phyloP scores from a whole-genome alignment of 78 protist genomes.

The Polysphondylium violaceum region DNA sequence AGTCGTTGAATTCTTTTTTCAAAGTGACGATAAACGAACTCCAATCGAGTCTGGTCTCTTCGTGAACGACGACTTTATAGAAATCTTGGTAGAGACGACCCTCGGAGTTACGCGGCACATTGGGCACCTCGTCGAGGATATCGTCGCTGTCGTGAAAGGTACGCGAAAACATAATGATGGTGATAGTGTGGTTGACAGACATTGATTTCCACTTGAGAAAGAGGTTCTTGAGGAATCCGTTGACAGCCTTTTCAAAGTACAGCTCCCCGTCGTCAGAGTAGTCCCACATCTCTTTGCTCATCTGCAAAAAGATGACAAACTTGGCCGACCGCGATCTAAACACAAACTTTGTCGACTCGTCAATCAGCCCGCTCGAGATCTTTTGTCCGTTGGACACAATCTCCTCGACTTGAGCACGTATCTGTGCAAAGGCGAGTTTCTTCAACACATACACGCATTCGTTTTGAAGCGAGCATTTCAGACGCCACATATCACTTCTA shows the following conservation, averaged over 20 bases:
- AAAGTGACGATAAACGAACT: constrained; percentile 55
- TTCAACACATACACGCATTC: constrained; percentile 73
- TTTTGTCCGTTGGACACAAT: constrained; percentile 63
- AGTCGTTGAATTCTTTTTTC: constrained; percentile 69
- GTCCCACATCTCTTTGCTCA: constrained; percentile 92
- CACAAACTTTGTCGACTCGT: constrained; percentile 84
- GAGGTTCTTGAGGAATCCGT: constrained; percentile 81
- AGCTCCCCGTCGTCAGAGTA: constrained; percentile 83
- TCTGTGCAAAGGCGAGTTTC: constrained; percentile 70
- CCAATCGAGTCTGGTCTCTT: constrained; percentile 81
- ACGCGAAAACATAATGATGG: constrained; percentile 84
- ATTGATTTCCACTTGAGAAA: constrained; percentile 76
- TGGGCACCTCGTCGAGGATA: constrained; percentile 43
- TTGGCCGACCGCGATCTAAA: constrained; percentile 87
- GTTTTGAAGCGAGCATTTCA: constrained; percentile 52
- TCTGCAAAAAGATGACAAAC: constrained; percentile 80
- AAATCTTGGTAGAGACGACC: constrained; percentile 82
- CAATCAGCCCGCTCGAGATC: constrained; percentile 80
- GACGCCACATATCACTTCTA: constrained; percentile 86
- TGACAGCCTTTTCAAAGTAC: constrained; percentile 83
- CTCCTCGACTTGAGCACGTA: constrained; percentile 82
- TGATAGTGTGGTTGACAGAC: constrained; percentile 76
- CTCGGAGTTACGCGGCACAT: constrained; percentile 29
- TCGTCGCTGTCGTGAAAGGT: constrained; percentile 47
- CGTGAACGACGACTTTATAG: constrained; percentile 78